Base-by-base conservation (phyloP, 768 basidiomycete genomes). In the Agaricus subrufescens region DNA sequence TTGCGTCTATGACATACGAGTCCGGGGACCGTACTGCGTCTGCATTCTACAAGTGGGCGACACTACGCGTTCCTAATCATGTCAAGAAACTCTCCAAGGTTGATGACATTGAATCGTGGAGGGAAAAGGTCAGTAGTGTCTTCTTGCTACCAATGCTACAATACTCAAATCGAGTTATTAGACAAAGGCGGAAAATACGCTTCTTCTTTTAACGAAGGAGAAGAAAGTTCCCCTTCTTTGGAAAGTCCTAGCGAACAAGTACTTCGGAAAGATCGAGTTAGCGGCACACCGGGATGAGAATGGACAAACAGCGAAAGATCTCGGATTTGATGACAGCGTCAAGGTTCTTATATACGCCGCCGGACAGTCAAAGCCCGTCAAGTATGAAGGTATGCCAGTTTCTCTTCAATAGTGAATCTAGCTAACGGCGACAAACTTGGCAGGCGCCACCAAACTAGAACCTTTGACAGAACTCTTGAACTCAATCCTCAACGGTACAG, bases 181-280 rank as follows among this genome's bases (percentile, higher is more conserved):
- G 73, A 65, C 67, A 43, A 57, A 63, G 44, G 73, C 75, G 46
- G 69, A 76, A 59, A 75, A 78, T 29, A 84, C 85, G 15, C 83
- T 84, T 3, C 73, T 94, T 7, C 78, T 91, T 12, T 69, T 89
- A 54, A 89, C 87, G 64, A 85, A 91, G 67, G 86, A 86, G 57
- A 87, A 85, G 62, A 84, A 82, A 63, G 82, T 83, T 45, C 92
- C 91, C 1, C 70, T 93, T 10, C 74, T 93, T 40, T 94, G 91
- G 91, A 82, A 86, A 61, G 84, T 88, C 23, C 78, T 94, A 27
- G 82, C 79, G 25, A 89, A 90, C 65, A 87, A 84, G 60, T 92
- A 85, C 71, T 65, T 75, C 55, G 82, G 81, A 44, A 59, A 82
- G 59, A 73, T 93, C 9, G 75, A 73, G 27, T 83, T 92, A 60